A percentile compares a stretch with the other conserved stretches of the same genome.
Evolutionary conservation across 2,329 filamentous ascomycete genomes (phyloP).

Genomic region (Penicillium griseofulvum): DNA sequence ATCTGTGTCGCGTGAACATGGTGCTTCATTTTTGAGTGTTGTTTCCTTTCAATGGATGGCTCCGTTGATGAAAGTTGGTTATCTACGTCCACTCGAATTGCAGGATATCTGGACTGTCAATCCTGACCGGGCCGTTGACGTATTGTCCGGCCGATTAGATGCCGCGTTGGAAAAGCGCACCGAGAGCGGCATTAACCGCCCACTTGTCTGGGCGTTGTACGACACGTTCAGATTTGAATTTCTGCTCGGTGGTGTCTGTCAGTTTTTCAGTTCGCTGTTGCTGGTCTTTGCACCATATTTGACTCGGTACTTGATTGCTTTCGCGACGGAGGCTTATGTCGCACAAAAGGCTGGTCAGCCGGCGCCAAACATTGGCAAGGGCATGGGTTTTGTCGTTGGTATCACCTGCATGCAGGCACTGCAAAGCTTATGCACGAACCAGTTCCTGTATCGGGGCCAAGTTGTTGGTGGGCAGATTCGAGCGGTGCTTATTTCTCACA

Average conservation of each 20-base stretch:
- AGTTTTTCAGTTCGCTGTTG: conserved; percentile 66
- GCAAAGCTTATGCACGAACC: conserved; percentile 78
- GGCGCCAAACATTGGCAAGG: conserved; percentile 67
- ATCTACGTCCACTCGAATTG: conserved; percentile 75
- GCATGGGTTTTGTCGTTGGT: conserved; percentile 79
- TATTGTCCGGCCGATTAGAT: conserved; percentile 65
- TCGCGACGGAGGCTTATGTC: conserved; percentile 74
- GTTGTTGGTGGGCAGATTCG: conserved; percentile 81
- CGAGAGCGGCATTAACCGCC: conserved; percentile 66
- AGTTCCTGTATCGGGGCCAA: conserved; percentile 92
- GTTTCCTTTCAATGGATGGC: conserved; percentile 89
- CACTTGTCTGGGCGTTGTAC: conserved; percentile 76
- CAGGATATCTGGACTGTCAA: conserved; percentile 91
- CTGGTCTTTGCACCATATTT: conserved; percentile 83
- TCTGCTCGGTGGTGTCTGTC: conserved; percentile 75
- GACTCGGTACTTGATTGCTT: conserved; percentile 81
- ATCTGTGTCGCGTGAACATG: conserved; percentile 64
- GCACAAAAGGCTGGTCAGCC: conserved; percentile 55
- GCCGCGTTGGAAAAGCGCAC: conserved; percentile 68
- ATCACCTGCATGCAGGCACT: conserved; percentile 81
- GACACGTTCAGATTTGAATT: conserved; percentile 86
- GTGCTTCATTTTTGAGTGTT: conserved; percentile 69
- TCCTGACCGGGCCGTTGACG: conserved; percentile 69
- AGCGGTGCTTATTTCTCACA: conserved; percentile 76
- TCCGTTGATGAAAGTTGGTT: conserved; percentile 80